Base-by-base conservation (phyloP, 352 stramenopile species). In the Phytophthora ohioensis region DNA sequence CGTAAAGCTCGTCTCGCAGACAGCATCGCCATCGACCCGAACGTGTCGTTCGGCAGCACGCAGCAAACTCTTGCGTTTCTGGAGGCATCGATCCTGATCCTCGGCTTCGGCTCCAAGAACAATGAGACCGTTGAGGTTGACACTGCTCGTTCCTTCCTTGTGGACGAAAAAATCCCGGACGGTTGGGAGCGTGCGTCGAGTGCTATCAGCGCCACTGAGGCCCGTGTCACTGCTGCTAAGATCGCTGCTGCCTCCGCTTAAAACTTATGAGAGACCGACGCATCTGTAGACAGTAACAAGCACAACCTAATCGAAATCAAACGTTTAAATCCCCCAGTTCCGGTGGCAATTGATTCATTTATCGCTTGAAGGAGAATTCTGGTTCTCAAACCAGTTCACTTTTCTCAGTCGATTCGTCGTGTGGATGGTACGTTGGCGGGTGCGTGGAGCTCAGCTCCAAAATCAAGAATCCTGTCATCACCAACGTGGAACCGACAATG, bases 401-500 rank as follows among this genome's bases (percentile, higher is more conserved):
- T 9, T 62, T 34, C 32, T 49, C 7, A 15, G 52, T 34, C 17
- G 36, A 41, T 52, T 66, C 47, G 57, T 66, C 35, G 36, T 57
- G 59, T 46, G 43, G n/a, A 32, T 55, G 42, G 57, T 55, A 51
- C 13, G 39, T 34, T 45, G 58, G 46, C 7, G 63, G 63, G 17
- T 71, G 63, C 8, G 47, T 66, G 21, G 64, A 66, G 42, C 53
- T 71, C 17, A 61, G 47, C 41, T 75, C 68, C 6, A 75, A 32
- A 5, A 71, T 64, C 1, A 52, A 42, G 39, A 75, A 75, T 3
- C 68, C 68, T 8, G 35, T 47, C 69, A 91, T 82, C n/a, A 88
- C 82, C 30, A 85, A 63, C 32, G 49, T 48, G 9, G 82, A 87
- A 0, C 80, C 82, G 4, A 75, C 59, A 27, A 91, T 76, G 39